Base-by-base conservation (phyloP, 108 stramenopile genomes). In the Nannochloropsis gaditana region DNA sequence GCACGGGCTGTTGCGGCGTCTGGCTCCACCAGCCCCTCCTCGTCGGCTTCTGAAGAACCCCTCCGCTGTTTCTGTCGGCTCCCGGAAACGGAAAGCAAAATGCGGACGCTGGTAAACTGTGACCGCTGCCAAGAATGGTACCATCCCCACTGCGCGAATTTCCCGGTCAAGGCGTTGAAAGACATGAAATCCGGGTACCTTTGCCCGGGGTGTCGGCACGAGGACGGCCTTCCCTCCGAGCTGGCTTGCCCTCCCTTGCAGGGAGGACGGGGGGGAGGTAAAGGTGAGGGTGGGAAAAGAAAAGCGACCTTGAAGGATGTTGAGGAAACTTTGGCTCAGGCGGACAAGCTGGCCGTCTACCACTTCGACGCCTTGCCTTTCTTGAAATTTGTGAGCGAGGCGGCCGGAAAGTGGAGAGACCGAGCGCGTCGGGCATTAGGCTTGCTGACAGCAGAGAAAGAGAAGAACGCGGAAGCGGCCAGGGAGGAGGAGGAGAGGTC, bases 31-130 rank as follows among this genome's bases (percentile, higher is more conserved):
- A n/a, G 19, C 59, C n/a, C 59, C 8, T 73, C 59, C 59, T 73
- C 59, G 15, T 73, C 59, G 19, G 15, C 59, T 2, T 15, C 19
- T 45, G 87, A 87, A 80, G 80, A 81, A 15, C 42, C 59, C 10
- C 83, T 87, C 10, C 87, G 84, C 45, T 87, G 87, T 80, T 45
- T 87, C 21, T 87, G 87, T 45, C 44, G 80, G 45, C 50, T 87
- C 15, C 83, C 87, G 21, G 87, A 83, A 1, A 83, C 45, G 10
- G 44, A 83, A 9, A 44, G 83, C 41, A 59, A 83, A 9, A 84
- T 87, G 44, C 84, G 87, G 79, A 87, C 87, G 45, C 87, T 87
- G 15, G 84, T 87, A 80, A 87, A 43, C 82, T 87, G 87, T 79
- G 87, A 87, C 45, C 11, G 83, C 41, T 87, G 87, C 41, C 79